Evolutionary conservation across 2,329 filamentous ascomycete genomes (phyloP).

Genomic region (Cladophialophora exuberans): DNA sequence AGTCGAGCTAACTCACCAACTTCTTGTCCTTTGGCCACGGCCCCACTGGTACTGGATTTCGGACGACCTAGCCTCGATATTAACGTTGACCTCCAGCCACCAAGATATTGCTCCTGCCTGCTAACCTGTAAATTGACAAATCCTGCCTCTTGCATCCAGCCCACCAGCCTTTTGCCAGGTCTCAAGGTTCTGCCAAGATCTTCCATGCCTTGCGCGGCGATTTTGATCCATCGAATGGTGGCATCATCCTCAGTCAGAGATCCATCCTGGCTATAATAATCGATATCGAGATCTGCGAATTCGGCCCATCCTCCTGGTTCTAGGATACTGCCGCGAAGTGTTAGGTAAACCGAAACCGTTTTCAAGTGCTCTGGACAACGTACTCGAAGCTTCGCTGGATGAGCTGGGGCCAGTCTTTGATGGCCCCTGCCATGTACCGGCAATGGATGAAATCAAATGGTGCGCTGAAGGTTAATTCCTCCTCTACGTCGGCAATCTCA

Average conservation of each 20-base stretch:
- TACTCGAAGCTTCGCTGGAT: conserved; percentile 38
- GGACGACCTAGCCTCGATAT: background rate
- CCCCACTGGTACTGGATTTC: conserved; percentile 30
- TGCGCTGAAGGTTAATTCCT: conserved; percentile 58
- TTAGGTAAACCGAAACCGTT: background rate
- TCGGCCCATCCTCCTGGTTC: conserved; percentile 49
- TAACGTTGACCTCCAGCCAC: background rate
- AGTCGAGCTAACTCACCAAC: conserved; percentile 8
- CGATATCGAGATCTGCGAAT: conserved; percentile 40
- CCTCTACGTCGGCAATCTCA: conserved; percentile 62
- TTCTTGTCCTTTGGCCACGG: conserved; percentile 36
- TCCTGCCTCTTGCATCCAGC: conserved; percentile 35
- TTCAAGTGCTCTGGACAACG: background rate
- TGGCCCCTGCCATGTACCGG: conserved; percentile 59
- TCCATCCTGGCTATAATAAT: conserved; percentile 36
- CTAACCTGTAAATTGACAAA: conserved; percentile 34
- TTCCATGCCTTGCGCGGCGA: conserved; percentile 33
- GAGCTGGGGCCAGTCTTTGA: conserved; percentile 59
- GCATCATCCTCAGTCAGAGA: conserved; percentile 28
- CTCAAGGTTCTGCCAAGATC: conserved; percentile 45
- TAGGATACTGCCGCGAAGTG: conserved; percentile 18
- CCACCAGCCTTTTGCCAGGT: conserved; percentile 34
- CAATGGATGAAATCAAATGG: conserved; percentile 65
- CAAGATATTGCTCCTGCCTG: conserved; percentile 1
- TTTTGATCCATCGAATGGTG: conserved; percentile 33